These are phyloP conservation scores for Tetrapyrgos nigripes DNA, from an alignment of 1,284 basidiomycete species.

Conservation along the genomic window DNA sequence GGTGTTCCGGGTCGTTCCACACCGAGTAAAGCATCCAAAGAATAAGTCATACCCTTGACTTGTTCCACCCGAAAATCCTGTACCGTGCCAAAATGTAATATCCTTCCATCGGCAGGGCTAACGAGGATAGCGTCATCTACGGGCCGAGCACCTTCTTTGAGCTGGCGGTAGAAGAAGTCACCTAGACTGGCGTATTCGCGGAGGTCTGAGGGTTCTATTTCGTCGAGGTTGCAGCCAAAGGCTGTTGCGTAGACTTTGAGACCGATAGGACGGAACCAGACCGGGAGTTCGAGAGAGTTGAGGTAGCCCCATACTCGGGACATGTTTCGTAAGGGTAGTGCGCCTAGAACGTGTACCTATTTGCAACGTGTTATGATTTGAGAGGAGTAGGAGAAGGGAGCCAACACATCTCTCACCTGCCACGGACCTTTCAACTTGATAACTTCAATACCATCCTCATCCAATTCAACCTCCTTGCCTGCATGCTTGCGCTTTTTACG, in stretches of 20 bases:
- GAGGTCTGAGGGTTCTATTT: constrained; percentile 85
- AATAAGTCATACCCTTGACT: constrained; percentile 98
- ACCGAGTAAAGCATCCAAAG: constrained; percentile 91
- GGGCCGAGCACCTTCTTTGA: constrained; percentile 85
- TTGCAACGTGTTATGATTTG: constrained; percentile 9
- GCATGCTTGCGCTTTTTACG: constrained; percentile 55
- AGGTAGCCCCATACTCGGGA: constrained; percentile 97
- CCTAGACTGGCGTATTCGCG: constrained; percentile 84
- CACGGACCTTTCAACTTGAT: constrained; percentile 90
- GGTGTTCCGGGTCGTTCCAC: constrained; percentile 61
- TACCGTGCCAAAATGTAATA: constrained; percentile 94
- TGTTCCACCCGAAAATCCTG: constrained; percentile 88
- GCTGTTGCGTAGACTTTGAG: constrained; percentile 85
- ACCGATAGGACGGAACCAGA: constrained; percentile 93
- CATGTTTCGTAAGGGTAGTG: constrained; percentile 91
- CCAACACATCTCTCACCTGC: constrained; percentile 73
- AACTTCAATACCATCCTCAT: constrained; percentile 73
- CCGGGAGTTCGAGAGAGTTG: constrained; percentile 90
- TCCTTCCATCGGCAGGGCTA: constrained; percentile 92
- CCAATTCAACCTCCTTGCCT: constrained; percentile 79
- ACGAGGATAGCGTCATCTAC: constrained; percentile 85
- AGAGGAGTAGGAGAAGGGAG: constrained; percentile 1
- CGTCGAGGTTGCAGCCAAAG: constrained; percentile 95
- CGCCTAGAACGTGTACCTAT: constrained; percentile 95
- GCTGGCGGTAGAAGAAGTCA: constrained; percentile 93